Base-by-base conservation (phyloP, 768 basidiomycete genomes). In the Rhodosporidiobolus odoratus region DNA sequence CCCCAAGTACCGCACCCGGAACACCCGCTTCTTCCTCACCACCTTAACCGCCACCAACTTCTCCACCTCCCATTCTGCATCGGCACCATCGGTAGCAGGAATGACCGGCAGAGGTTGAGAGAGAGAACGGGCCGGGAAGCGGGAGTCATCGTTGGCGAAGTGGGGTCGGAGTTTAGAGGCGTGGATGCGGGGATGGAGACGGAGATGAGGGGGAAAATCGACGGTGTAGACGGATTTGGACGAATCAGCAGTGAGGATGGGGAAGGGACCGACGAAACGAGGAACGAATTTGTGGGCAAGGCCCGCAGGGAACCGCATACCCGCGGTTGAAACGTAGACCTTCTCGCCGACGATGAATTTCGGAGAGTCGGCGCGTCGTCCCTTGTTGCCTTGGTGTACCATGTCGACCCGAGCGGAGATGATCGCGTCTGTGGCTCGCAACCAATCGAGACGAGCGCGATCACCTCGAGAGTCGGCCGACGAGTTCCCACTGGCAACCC, bases 391-490 rank as follows among this genome's bases (percentile, higher is more conserved):
- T 13, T 63, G 27, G 52, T 63, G 52, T 3, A 37, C 35, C 62
- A 63, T 63, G 37, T 63, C 50, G n/a, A 63, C 52, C 3, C 62
- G 48, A n/a, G 62, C 53, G 17, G 62, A 23, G 30, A 63, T 63
- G 37, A 63, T 35, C 16, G 62, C 62, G 17, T 63, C 62, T 5
- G 62, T 41, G 15, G 19, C 50, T 3, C 50, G 48, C 4, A 63
- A 40, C 62, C 62, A 63, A 13, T 38, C 48, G 3, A n/a, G 50
- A 2, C 38, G 43, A 15, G 38, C 34, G 23, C 2, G 10, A 32
- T 63, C 62, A 23, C 30, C 40, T 8, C 62, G 62, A 17, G 25
- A 16, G 13, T 54, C 23, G 10, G 17, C 19, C 54, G 54, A 16
- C 32, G 54, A 5, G 13, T 56, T 53, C 27, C 32, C 7, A 9